Evolutionary conservation across 2,329 filamentous ascomycete genomes (phyloP), one percentile per base, ranked within the genome.

Genomic region (Diaporthe ampelina): DNA sequence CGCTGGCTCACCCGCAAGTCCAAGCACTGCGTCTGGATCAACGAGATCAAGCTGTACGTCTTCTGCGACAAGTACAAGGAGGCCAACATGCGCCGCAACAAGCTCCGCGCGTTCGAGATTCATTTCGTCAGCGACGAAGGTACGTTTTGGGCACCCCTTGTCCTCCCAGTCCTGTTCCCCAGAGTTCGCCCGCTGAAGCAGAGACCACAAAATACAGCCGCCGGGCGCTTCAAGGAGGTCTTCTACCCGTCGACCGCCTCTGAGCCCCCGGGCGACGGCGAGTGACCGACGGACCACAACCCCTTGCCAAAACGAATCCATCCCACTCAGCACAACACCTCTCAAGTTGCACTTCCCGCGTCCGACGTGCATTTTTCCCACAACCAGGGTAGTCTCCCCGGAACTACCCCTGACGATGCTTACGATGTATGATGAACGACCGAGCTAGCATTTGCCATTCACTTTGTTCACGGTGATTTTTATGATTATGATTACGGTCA

Each of bases 1-100:
- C 84, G 82, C 4, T 91, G 89, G 90, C 80, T 92, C 29, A 83
- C 84, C 40, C 87, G 85, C 58, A 85, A 86, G 52, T 85, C 84
- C 17, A 81, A 81, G 17, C 84, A 85, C 72, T 83, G 85, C 32
- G 81, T 92, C 74, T 87, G 86, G 82, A 81, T 92, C 2, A 85
- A 84, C 45, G 87, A 90, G 75, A 79, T 92, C 21, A 86, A 90
- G 73, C 85, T 89, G 0, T 91, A 91, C 78, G 87, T 91, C 10
- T 92, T 92, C 79, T 90, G 87, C 77, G 82, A 86, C n/a, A 81
- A 84, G 1, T 92, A 92, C 77, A 84, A 85, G 10, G 86, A 89
- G 75, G 84, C 86, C 71, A 84, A 84, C 61, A 88, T 90, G 81
- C 86, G 89, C 6, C 85, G 85, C 67, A 87, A 86, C 59, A 83